Conservation (phyloP, 169 alveolate genomes). For the Neospora caninum region DNA sequence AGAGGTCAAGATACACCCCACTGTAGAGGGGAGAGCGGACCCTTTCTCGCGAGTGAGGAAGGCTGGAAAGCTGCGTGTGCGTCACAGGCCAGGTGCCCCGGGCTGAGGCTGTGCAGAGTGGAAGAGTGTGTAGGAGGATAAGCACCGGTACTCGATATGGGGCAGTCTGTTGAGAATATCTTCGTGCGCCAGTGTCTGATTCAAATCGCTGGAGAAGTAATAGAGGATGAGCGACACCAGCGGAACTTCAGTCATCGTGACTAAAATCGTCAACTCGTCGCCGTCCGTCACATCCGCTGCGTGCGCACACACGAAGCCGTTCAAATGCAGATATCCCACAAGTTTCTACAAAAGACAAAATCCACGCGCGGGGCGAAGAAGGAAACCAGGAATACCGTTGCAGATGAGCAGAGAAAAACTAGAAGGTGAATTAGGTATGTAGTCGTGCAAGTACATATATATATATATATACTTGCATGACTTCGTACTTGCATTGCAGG, state of each 20-base stretch:
- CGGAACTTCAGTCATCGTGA: slow-evolving; percentile 63
- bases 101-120: slow-evolving; percentile 46
- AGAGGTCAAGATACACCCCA: too few relatives aligned
- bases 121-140: slow-evolving; percentile 69
- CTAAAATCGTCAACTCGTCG: slow-evolving; percentile 69
- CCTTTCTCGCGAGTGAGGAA: too few relatives aligned
- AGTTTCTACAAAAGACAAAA: not conserved
- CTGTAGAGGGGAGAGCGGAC: too few relatives aligned
- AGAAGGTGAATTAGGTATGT: not conserved
- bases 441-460: not conserved
- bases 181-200: slow-evolving; percentile 62
- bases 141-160: slow-evolving; percentile 77
- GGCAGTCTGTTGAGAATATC: slow-evolving; percentile 79
- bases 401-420: too few relatives aligned
- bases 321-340: not conserved
- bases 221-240: slow-evolving; percentile 70
- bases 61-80: not conserved
- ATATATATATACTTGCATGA: not conserved
- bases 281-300: slow-evolving; percentile 71
- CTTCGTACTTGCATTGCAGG: not conserved
- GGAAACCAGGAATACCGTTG: too few relatives aligned
- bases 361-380: too few relatives aligned
- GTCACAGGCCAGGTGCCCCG: not conserved
- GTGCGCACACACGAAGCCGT: not conserved
- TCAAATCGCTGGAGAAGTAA: slow-evolving; percentile 66